Evolutionary conservation across 306 rosid genomes (phyloP).

Genomic region (Sindora glabra): DNA sequence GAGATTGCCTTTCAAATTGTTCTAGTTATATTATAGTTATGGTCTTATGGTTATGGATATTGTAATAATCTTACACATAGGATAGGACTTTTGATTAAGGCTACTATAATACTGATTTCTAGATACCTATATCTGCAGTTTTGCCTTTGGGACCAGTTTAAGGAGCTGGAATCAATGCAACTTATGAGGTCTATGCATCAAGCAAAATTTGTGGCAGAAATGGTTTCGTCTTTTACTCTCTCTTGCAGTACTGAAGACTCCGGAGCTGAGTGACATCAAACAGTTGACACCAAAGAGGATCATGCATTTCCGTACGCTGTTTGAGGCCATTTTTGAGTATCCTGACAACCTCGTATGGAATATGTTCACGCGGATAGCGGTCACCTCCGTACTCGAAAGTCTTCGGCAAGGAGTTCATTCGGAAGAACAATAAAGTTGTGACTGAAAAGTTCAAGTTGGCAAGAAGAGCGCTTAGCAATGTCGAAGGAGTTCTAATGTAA

Average conservation of each 20-base stretch:
- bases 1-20: no score
- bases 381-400: constrained; percentile 60
- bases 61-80: not conserved
- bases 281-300: constrained; percentile 63
- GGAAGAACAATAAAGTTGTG: constrained; percentile 39
- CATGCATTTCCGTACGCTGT: constrained; percentile 78
- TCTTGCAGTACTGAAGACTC: constrained; percentile 59
- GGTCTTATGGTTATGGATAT: not conserved
- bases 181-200: constrained; percentile 72
- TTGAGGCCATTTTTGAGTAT: constrained; percentile 67
- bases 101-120: not conserved
- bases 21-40: no score
- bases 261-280: constrained; percentile 51
- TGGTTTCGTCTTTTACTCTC: constrained; percentile 78
- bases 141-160: constrained; percentile 90
- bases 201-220: constrained; percentile 79
- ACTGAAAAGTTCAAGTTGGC: constrained; percentile 58
- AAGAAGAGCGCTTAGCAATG: constrained; percentile 60
- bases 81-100: not conserved
- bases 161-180: constrained; percentile 71
- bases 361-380: constrained; percentile 63
- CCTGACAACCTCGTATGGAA: constrained; percentile 65
- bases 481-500: constrained; percentile 76
- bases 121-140: constrained; percentile 32
- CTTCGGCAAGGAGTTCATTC: constrained; percentile 58